Percentiles rank a stretch among this genome's conserved stretches.
These are phyloP conservation scores for Priceomyces haplophilus DNA, from an alignment of 805 yeast genomes.

Conservation along the genomic window DNA sequence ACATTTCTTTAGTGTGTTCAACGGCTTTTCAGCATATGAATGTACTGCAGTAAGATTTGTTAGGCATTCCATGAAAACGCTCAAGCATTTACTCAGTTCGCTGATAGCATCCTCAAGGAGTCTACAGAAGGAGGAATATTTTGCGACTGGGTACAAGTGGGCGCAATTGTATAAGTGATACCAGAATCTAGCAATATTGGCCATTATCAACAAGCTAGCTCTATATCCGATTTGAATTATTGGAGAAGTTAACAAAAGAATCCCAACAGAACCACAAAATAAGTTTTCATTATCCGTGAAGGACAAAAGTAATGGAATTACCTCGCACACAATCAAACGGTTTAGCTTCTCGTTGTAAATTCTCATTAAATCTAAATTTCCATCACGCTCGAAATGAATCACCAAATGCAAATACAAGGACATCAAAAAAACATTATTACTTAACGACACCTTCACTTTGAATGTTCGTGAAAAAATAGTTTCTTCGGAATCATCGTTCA, in stretches of 20 bases:
- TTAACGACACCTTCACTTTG: conserved; percentile 25
- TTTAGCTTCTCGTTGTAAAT: conserved; percentile 30
- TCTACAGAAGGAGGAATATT: not conserved
- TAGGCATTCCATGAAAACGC: not conserved
- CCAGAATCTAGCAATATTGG: conserved; percentile 7
- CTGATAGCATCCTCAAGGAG: not conserved
- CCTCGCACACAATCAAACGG: conserved; percentile 17
- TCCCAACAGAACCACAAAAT: conserved; percentile 27
- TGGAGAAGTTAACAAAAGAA: conserved; percentile 25
- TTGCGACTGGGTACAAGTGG: not conserved
- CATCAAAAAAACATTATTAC: conserved; percentile 30
- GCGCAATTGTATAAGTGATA: conserved; percentile 1
- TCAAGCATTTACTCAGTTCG: not conserved
- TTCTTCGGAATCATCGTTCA: not conserved
- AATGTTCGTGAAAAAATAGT: conserved; percentile 9
- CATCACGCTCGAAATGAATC: conserved; percentile 34
- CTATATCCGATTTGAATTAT: conserved; percentile 36
- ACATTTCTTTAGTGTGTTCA: not conserved
- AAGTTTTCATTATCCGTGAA: conserved; percentile 16
- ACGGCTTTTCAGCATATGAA: not conserved
- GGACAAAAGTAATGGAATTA: conserved; percentile 22
- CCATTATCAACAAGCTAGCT: conserved; percentile 20
- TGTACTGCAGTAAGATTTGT: not conserved
- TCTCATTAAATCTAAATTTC: conserved; percentile 26
- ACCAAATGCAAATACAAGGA: conserved; percentile 41